These are phyloP conservation scores for Zea mays DNA, from an alignment of 176 grass and related monocot genomes.

Conservation along the genomic window Zm-B73-REFERENCE-NAM-5.0 NC_050104.1:16919001-16919500, in stretches of 20 bases:
- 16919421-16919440: not conserved
- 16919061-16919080: constrained; percentile 26
- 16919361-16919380: constrained; percentile 34
- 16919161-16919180: constrained; percentile 56
- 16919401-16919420: constrained; percentile 22
- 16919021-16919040: constrained; percentile 43
- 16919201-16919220: constrained; percentile 40
- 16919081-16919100: constrained; percentile 8
- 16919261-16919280: constrained; percentile 43
- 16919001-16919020: constrained; percentile 14
- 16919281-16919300: constrained; percentile 46
- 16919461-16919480: constrained; percentile 60
- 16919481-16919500: constrained; percentile 23
- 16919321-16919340: constrained; percentile 40
- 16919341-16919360: constrained; percentile 43
- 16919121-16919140: constrained; percentile 31
- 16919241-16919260: constrained; percentile 52
- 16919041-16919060: constrained; percentile 54
- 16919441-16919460: constrained; percentile 35
- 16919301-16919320: constrained; percentile 34
- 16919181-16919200: constrained; percentile 45
- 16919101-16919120: constrained; percentile 27
- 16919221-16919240: constrained; percentile 37
- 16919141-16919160: constrained; percentile 37
- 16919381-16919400: not conserved